Conservation (phyloP, 1,284 basidiomycete species). For the Hypsizygus ulmarius region DNA sequence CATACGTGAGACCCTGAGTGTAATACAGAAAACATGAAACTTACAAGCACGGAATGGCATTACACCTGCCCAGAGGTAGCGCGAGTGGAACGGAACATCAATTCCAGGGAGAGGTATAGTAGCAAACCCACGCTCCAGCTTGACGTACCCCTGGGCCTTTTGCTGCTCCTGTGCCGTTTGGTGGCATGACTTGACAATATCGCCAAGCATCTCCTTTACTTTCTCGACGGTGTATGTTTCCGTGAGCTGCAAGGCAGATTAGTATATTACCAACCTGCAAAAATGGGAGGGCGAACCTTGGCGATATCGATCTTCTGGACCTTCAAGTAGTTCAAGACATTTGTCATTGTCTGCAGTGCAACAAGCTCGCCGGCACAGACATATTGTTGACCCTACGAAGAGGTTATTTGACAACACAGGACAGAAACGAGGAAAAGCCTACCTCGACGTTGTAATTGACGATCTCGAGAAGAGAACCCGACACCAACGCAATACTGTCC, state of each 20-base stretch:
- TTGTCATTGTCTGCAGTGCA: slow-evolving; percentile 90
- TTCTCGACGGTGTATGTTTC: slow-evolving; percentile 83
- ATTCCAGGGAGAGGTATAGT: slow-evolving; percentile 97
- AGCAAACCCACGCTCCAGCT: slow-evolving; percentile 94
- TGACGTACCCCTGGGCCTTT: slow-evolving; percentile 85
- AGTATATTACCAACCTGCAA: background rate
- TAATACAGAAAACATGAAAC: slow-evolving; percentile 26
- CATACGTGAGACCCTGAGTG: background rate
- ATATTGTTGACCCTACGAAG: slow-evolving; percentile 85
- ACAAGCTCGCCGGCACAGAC: slow-evolving; percentile 96
- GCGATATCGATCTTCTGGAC: slow-evolving; percentile 95
- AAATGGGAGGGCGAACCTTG: slow-evolving; percentile 57
- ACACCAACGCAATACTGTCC: slow-evolving; percentile 79
- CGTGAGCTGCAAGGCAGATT: slow-evolving; percentile 57
- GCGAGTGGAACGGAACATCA: slow-evolving; percentile 98
- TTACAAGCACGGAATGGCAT: slow-evolving; percentile 93
- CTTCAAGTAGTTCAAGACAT: slow-evolving; percentile 96
- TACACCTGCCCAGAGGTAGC: slow-evolving; percentile 98
- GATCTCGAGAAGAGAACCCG: slow-evolving; percentile 86
- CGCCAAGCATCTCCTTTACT: slow-evolving; percentile 88
- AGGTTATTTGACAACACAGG: slow-evolving; percentile 7
- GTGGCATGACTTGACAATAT: slow-evolving; percentile 87
- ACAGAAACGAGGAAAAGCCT: slow-evolving; percentile 22
- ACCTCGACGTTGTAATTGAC: slow-evolving; percentile 98
- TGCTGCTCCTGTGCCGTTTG: slow-evolving; percentile 78